Percentiles rank a stretch among this genome's conserved stretches.
These are phyloP conservation scores for Acacia crassicarpa DNA, from an alignment of 306 rosid species.

Conservation along the genomic window DNA sequence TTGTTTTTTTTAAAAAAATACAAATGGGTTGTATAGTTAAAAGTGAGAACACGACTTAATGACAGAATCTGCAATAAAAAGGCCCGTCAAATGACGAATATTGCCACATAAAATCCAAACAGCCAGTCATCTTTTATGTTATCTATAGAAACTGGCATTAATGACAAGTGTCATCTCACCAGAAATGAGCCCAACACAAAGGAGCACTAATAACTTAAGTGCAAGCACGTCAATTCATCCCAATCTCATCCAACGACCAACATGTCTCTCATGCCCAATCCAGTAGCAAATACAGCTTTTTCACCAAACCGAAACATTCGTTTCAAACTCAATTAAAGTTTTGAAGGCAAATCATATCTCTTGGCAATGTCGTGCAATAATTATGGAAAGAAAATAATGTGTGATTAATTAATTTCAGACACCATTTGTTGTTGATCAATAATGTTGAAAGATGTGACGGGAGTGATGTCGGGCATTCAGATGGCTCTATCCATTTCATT, in stretches of 20 bases:
- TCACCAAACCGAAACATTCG: not conserved
- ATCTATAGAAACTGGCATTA: not conserved
- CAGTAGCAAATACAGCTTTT: not conserved
- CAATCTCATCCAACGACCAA: not conserved
- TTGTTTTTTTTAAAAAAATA: too few species aligned
- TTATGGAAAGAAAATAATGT: not conserved
- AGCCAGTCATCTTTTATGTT: not conserved
- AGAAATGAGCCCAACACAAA: not conserved
- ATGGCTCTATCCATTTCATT: not conserved
- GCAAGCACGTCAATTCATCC: not conserved
- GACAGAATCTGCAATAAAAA: not conserved
- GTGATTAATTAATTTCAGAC: not conserved
- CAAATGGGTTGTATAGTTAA: not conserved
- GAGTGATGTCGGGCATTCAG: not conserved
- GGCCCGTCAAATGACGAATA: not conserved
- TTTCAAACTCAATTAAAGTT: not conserved
- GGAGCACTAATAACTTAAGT: not conserved
- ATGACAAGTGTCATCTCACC: not conserved
- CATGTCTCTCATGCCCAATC: not conserved
- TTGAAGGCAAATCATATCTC: not conserved
- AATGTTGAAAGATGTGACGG: not conserved
- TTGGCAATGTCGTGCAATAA: not conserved
- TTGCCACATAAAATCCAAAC: not conserved
- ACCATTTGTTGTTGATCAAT: not conserved
- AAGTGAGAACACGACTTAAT: not conserved